Conservation (phyloP, 2,329 filamentous ascomycete genomes). For the Alternaria arbusti region DNA sequence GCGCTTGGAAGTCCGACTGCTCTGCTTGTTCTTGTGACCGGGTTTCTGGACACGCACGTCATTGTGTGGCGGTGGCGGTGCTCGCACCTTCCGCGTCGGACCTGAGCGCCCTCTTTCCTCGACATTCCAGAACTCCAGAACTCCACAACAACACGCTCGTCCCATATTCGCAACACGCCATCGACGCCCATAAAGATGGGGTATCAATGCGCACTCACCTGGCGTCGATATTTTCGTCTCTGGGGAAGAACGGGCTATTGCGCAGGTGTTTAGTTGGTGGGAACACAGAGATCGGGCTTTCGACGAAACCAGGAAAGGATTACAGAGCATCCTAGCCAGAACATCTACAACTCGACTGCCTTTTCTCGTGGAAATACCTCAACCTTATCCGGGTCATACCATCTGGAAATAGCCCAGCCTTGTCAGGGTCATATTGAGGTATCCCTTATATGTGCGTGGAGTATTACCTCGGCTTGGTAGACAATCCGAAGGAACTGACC, state of each 20-base stretch:
- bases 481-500: neutral
- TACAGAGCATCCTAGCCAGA: neutral
- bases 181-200: neutral
- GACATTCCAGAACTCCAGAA: neutral
- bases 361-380: neutral
- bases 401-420: neutral
- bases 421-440: neutral
- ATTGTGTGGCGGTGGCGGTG: slow-evolving; percentile 20
- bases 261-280: neutral
- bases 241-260: neutral
- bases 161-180: neutral
- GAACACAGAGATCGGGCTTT: neutral
- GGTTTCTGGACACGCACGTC: slow-evolving; percentile 8
- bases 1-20: neutral
- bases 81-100: neutral
- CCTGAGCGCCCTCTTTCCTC: neutral
- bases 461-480: neutral
- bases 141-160: neutral
- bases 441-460: neutral
- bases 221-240: neutral
- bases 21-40: slow-evolving; percentile 7
- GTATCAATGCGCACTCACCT: neutral
- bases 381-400: neutral
- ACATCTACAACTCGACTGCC: neutral
- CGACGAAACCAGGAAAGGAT: neutral